Evolutionary conservation across 2,329 filamentous ascomycete genomes (phyloP).

Genomic region (Colletotrichum sp.): DNA sequence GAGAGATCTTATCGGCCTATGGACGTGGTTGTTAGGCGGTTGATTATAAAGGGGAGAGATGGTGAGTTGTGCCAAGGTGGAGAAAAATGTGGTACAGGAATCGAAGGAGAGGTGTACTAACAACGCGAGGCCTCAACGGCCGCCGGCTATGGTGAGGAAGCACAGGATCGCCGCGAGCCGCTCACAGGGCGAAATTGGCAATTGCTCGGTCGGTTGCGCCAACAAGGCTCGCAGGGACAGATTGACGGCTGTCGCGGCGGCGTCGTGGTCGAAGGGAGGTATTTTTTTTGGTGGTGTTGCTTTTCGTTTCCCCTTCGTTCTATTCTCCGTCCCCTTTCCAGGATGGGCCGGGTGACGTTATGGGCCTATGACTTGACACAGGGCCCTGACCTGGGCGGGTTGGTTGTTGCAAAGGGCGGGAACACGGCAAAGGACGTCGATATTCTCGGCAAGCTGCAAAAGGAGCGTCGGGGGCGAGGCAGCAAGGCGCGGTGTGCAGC

Average conservation of each 20-base stretch:
- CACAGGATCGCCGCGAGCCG: slow-evolving; percentile 13
- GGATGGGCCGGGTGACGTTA: slow-evolving; percentile 20
- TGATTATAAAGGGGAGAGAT: slow-evolving; percentile 19
- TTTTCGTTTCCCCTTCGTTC: slow-evolving; percentile 20
- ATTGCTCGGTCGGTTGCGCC: neutral
- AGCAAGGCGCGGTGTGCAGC: neutral
- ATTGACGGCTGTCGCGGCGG: neutral
- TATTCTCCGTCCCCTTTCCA: slow-evolving; percentile 17
- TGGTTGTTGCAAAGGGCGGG: neutral
- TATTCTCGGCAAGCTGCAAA: neutral
- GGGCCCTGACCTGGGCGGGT: slow-evolving; percentile 9
- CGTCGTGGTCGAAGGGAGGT: neutral
- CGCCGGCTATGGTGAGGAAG: slow-evolving; percentile 20
- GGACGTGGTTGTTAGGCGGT: neutral
- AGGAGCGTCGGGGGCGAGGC: slow-evolving; percentile 2
- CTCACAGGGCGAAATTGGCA: slow-evolving; percentile 1
- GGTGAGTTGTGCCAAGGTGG: slow-evolving; percentile 21
- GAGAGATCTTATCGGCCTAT: slow-evolving; percentile 13
- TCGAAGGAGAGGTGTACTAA: slow-evolving; percentile 15
- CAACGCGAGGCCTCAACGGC: slow-evolving; percentile 26
- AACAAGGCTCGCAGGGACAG: neutral
- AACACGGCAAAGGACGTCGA: neutral
- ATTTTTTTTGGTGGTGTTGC: slow-evolving; percentile 3
- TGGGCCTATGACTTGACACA: slow-evolving; percentile 15
- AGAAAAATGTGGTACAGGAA: slow-evolving; percentile 23